Conservation (phyloP, 2,329 filamentous ascomycete species). For the Pezicula rhizophila region DNA sequence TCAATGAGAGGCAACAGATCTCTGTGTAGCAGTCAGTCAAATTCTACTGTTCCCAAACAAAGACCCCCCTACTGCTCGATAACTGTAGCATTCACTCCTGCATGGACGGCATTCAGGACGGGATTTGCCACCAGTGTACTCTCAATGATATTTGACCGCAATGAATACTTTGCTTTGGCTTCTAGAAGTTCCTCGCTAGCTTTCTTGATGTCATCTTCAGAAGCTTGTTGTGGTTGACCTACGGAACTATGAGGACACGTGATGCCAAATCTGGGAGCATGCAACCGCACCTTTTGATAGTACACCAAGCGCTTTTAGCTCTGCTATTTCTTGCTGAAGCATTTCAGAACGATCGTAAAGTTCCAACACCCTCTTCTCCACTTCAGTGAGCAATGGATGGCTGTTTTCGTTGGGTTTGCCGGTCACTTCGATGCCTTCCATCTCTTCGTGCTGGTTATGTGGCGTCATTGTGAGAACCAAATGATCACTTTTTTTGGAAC, state of each 20-base stretch:
- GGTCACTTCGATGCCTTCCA: conserved; percentile 22
- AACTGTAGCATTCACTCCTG: conserved; percentile 55
- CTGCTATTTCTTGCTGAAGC: conserved; percentile 64
- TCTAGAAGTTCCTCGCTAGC: conserved; percentile 61
- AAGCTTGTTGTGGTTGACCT: conserved; percentile 28
- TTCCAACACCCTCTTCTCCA: conserved; percentile 60
- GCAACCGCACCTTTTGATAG: conserved; percentile 19
- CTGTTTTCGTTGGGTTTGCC: conserved; percentile 1
- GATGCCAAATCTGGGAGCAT: conserved; percentile 4
- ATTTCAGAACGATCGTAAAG: conserved; percentile 68
- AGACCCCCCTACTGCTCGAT: conserved; percentile 55
- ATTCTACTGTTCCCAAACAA: conserved; percentile 2
- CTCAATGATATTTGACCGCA: conserved; percentile 64
- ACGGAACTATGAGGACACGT: conserved; percentile 11
- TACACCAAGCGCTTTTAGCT: conserved; percentile 44
- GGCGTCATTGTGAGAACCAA: not conserved
- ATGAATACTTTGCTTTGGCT: conserved; percentile 61
- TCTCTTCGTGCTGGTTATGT: conserved; percentile 8
- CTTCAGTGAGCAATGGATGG: conserved; percentile 52
- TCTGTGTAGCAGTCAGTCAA: conserved; percentile 13
- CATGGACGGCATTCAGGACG: conserved; percentile 70
- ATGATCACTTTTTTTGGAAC: no score
- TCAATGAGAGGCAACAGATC: conserved; percentile 57
- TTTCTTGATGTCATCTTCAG: conserved; percentile 45
- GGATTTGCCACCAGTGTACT: conserved; percentile 68